A percentile compares a stretch with the other conserved stretches of the same genome.
These are phyloP conservation scores for Oehlia diaphana DNA, from an alignment of 192 early-diverging fungal species.

Conservation along the genomic window DNA sequence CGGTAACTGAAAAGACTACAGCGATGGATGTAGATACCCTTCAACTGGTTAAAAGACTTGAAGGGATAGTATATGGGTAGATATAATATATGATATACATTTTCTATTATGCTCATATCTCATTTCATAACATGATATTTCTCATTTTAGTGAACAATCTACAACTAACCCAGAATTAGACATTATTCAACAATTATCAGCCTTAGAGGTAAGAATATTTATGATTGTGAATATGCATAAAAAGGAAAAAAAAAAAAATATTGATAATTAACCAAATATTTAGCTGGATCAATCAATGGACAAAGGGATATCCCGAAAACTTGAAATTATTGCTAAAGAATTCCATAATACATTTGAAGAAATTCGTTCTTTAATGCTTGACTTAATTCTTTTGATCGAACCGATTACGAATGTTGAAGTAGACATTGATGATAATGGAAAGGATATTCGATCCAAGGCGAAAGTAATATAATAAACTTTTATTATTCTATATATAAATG, in stretches of 20 bases:
- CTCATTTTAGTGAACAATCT: background rate
- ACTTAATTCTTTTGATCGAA: slow-evolving; percentile 38
- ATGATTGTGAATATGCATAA: background rate
- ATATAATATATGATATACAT: background rate
- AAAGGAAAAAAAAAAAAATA: background rate
- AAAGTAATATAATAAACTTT: slow-evolving; percentile 28
- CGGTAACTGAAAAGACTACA: slow-evolving; percentile 9
- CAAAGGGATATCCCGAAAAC: background rate
- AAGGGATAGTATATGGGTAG: background rate
- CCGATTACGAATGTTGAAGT: slow-evolving; percentile 38
- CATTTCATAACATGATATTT: background rate
- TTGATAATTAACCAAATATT: background rate
- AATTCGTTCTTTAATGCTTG: slow-evolving; percentile 14
- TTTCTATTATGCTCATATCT: background rate
- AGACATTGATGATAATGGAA: slow-evolving; percentile 36
- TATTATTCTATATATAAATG: background rate
- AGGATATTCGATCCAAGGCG: slow-evolving; percentile 35
- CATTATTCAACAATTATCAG: background rate
- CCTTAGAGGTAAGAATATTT: background rate
- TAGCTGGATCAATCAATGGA: background rate
- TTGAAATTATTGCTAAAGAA: slow-evolving; percentile 24
- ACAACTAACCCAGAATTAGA: background rate
- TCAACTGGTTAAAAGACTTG: slow-evolving; percentile 7
- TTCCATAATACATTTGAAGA: slow-evolving; percentile 23
- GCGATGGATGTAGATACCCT: slow-evolving; percentile 29